phyloP scores from a whole-genome alignment of 768 basidiomycete species.

The Suillus americanus region DNA sequence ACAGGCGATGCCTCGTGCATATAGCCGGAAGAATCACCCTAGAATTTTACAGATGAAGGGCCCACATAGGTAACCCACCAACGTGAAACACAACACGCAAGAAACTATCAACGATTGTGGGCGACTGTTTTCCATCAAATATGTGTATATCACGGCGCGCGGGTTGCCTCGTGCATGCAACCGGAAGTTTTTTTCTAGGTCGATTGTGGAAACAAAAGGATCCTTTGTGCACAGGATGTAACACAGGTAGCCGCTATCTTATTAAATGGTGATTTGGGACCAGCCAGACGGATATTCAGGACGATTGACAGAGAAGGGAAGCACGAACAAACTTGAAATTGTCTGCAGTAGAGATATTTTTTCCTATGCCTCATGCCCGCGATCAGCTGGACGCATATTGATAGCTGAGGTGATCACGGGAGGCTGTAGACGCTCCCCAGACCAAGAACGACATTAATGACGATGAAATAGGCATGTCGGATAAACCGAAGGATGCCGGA shows the following conservation, averaged over 20 bases:
- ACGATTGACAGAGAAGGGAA: not conserved
- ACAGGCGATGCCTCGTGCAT: slow-evolving; percentile 1
- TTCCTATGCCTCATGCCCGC: not conserved
- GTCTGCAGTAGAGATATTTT: not conserved
- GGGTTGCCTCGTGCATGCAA: not conserved
- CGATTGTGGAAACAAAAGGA: not conserved
- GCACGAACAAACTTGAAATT: not conserved
- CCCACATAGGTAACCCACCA: too few relatives aligned
- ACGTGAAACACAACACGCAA: too few relatives aligned
- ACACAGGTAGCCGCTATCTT: not conserved
- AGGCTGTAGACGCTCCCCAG: not conserved
- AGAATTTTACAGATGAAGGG: not conserved
- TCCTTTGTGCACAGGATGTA: not conserved
- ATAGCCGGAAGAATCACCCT: not conserved
- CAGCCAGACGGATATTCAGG: not conserved
- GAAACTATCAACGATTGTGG: not conserved
- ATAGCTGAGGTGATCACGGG: not conserved
- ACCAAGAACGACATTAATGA: not conserved
- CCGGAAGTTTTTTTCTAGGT: not conserved
- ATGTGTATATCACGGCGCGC: not conserved
- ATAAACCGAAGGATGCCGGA: not conserved
- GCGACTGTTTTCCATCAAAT: not conserved
- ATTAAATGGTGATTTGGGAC: not conserved
- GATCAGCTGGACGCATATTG: not conserved
- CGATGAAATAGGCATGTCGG: not conserved